These are phyloP conservation scores for Tuber brumale DNA, from an alignment of 495 filamentous ascomycete genomes.

Conservation along the genomic window DNA sequence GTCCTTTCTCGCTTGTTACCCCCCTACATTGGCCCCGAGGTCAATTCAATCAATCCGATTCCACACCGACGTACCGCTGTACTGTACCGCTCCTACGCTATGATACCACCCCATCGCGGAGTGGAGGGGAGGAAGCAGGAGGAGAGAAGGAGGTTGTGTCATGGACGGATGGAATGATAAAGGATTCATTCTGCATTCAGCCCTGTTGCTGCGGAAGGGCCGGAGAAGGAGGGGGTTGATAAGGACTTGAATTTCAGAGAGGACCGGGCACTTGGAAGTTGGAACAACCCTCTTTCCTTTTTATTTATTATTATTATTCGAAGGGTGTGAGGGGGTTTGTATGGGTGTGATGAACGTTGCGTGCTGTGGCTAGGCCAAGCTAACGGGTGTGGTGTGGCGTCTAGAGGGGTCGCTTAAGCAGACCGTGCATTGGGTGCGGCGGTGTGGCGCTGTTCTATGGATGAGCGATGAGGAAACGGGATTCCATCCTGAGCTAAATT, in stretches of 20 bases:
- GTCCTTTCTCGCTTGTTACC: neutral
- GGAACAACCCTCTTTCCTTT: neutral
- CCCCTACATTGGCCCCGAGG: neutral
- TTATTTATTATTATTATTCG: neutral
- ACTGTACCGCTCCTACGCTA: neutral
- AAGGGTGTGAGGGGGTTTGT: slow-evolving; percentile 3
- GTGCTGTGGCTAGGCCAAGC: neutral
- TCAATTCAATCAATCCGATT: neutral
- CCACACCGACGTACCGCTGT: neutral
- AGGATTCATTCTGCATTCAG: neutral
- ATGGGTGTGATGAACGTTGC: neutral
- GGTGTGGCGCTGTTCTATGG: neutral
- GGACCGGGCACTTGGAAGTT: neutral
- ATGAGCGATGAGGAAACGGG: neutral
- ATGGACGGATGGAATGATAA: neutral
- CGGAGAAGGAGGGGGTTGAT: slow-evolving; percentile 1
- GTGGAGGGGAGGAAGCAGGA: neutral
- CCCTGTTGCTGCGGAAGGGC: neutral
- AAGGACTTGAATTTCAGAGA: neutral
- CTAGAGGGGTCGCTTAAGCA: neutral
- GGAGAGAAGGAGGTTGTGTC: neutral
- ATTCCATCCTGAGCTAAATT: neutral
- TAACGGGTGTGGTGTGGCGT: neutral
- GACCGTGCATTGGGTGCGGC: neutral
- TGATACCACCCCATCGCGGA: neutral